Evolutionary conservation across 306 rosid genomes (phyloP).

Genomic region (Crotalaria pallida): DNA sequence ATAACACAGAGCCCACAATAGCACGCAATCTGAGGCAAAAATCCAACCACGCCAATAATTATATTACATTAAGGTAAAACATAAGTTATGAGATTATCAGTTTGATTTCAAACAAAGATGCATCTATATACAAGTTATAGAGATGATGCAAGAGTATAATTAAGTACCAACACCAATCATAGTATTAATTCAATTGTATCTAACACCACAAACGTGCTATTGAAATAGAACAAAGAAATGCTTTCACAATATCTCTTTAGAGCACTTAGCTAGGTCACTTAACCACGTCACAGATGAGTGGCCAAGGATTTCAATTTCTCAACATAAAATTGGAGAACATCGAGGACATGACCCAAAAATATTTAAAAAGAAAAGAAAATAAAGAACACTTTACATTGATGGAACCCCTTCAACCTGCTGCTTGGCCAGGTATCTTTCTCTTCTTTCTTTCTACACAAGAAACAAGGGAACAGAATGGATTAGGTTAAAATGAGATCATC

Average conservation of each 20-base stretch:
- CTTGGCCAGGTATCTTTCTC: constrained; percentile 89
- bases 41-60: neutral
- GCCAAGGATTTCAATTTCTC: constrained; percentile 25
- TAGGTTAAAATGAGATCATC: neutral
- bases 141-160: neutral
- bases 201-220: constrained; percentile 14
- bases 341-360: neutral
- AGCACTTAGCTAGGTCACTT: constrained; percentile 14
- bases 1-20: neutral
- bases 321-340: constrained; percentile 23
- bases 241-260: constrained; percentile 13
- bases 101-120: constrained; percentile 8
- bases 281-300: constrained; percentile 26
- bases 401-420: constrained; percentile 79
- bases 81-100: neutral
- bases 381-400: constrained; percentile 45
- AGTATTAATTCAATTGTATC: constrained; percentile 2
- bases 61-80: neutral
- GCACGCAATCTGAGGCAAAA: neutral
- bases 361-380: no score
- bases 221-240: constrained; percentile 5
- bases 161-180: constrained; percentile 19
- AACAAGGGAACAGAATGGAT: neutral
- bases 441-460: constrained; percentile 74
- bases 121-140: constrained; percentile 33